Evolutionary conservation across 2,329 filamentous ascomycete species (phyloP), one percentile per base, ranked within the genome.

Genomic region (Cladophialophora bantiana): DNA sequence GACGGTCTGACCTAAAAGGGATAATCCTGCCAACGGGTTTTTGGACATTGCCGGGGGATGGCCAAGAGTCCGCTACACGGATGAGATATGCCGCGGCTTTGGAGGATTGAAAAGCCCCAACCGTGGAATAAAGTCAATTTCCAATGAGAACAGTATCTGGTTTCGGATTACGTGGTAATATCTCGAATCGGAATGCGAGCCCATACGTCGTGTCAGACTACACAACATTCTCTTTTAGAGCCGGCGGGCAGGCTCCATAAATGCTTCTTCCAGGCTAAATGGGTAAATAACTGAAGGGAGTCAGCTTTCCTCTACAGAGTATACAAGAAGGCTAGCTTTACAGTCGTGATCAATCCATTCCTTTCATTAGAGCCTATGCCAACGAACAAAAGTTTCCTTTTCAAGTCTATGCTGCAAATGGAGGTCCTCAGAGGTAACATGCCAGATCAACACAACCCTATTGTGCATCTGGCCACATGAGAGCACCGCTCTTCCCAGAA

Each of bases 401-500:
- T 34, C 35, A 4, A 31, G 55, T 10, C 18, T 40, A 53, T 60
- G 45, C n/a, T 53, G 26, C 52, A 15, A n/a, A 48, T 26, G 18
- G 2, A 26, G 20, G 52, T 20, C 26, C 26, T 35, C 13, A 20
- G 31, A 55, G 52, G 31, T 55, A 34, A 55, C n/a, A 4, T 42
- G 15, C 26, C 32, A 18, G 26, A 7, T 61, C 59, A 35, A 9
- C 18, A 7, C 6, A 42, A 18, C 52, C 48, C 36, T 50, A 50
- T 50, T 7, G 57, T 52, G 50, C 52, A 34, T 64, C 52, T 12
- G 62, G 64, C 77, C 78, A 81, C 71, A 81, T 74, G 9, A 82
- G 69, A 52, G 78, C 80, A 7, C 79, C 81, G 64, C 77, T 77
- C 74, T 83, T 83, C 4, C 82, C 82, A 18, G 75, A 78, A 73